These are phyloP conservation scores for Colletotrichum sojae DNA, from an alignment of 2,329 filamentous ascomycete species.

Conservation along the genomic window DNA sequence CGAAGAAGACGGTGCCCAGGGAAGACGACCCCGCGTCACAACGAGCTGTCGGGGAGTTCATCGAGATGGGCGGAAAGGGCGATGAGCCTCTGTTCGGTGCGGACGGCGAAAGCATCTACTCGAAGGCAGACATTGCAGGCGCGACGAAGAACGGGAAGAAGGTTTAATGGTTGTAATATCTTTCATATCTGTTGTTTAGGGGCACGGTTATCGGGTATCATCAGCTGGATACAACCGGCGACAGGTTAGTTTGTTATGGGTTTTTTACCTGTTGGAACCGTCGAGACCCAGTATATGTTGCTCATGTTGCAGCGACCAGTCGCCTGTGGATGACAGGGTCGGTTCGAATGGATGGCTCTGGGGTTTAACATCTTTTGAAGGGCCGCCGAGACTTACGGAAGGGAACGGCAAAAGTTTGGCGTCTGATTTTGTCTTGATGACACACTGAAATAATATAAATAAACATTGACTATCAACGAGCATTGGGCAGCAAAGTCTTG, in stretches of 20 bases:
- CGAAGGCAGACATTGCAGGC: conserved; percentile 54
- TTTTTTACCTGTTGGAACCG: not conserved
- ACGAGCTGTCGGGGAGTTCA: conserved; percentile 81
- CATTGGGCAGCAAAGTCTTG: not conserved
- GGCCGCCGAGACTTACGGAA: not conserved
- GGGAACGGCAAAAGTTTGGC: conserved; percentile 8
- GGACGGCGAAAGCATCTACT: conserved; percentile 68
- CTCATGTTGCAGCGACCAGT: not conserved
- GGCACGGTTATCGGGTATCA: conserved; percentile 12
- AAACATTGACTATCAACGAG: not conserved
- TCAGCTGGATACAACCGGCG: not conserved
- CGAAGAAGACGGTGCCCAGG: conserved; percentile 55
- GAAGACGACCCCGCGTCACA: conserved; percentile 78
- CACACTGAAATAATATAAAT: not conserved
- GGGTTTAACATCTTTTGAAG: not conserved
- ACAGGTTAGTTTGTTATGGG: conserved; percentile 6
- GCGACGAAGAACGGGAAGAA: conserved; percentile 48
- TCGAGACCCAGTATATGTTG: not conserved
- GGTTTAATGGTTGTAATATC: conserved; percentile 14
- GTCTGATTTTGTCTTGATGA: not conserved
- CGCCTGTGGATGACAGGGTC: too few species aligned
- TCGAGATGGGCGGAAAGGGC: conserved; percentile 87
- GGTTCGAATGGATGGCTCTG: too few species aligned
- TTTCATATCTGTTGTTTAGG: conserved; percentile 1
- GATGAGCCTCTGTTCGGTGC: conserved; percentile 83